These are phyloP conservation scores for Lichtheimia ornata DNA, from an alignment of 371 early-diverging fungal genomes.

Conservation along the genomic window DNA sequence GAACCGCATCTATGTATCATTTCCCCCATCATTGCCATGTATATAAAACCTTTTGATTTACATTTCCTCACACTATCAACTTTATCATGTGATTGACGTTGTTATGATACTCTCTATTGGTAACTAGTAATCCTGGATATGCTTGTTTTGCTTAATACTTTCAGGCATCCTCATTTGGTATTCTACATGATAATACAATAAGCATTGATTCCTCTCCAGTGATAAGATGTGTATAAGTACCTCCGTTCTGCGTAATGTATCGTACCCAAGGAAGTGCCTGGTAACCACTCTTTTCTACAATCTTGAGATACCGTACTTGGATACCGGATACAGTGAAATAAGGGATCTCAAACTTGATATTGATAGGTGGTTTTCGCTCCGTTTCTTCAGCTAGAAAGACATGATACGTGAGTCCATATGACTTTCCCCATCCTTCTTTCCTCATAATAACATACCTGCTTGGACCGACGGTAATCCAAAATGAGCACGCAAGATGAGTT, in stretches of 20 bases:
- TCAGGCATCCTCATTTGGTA: conserved; percentile 79
- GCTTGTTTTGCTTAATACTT: conserved; percentile 61
- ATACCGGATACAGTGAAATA: conserved; percentile 98
- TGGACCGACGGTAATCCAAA: conserved; percentile 96
- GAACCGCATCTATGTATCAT: too few relatives aligned
- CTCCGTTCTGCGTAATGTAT: conserved; percentile 97
- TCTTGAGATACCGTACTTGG: conserved; percentile 98
- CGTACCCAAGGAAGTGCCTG: conserved; percentile 98
- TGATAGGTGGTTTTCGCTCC: conserved; percentile 94
- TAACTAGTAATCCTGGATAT: conserved; percentile 1
- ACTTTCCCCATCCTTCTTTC: too few relatives aligned
- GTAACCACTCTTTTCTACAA: conserved; percentile 97
- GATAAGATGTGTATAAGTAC: conserved; percentile 24
- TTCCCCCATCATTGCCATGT: too few relatives aligned
- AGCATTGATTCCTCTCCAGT: neutral
- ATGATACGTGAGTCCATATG: neutral
- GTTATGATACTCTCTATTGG: conserved; percentile 10
- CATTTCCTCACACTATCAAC: too few relatives aligned
- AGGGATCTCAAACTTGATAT: conserved; percentile 97
- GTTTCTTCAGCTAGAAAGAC: conserved; percentile 73
- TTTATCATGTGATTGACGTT: neutral
- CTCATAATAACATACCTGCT: conserved; percentile 57
- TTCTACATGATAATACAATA: conserved; percentile 30
- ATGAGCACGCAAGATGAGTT: conserved; percentile 93
- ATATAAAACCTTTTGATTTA: too few relatives aligned